These are phyloP conservation scores for Schizochytrium sp. DNA, from an alignment of 108 stramenopile genomes.

Conservation along the genomic window DNA sequence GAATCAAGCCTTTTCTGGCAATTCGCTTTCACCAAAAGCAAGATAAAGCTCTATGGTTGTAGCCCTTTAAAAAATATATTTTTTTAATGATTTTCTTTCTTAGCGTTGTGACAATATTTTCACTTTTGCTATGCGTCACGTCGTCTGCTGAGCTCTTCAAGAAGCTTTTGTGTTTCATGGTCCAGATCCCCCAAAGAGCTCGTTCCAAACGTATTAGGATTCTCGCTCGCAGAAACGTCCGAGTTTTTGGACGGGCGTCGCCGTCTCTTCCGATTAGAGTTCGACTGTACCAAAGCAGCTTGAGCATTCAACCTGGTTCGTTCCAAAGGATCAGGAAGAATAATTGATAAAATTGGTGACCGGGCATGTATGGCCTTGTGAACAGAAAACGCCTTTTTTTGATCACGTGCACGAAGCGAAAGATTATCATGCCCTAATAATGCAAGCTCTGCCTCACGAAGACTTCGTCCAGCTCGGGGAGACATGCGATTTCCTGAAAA, in stretches of 20 bases:
- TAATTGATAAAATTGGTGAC: slow-evolving; percentile 17
- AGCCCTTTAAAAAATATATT: no score
- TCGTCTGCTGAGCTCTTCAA: no score
- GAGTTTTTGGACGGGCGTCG: neutral
- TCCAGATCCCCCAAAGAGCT: no score
- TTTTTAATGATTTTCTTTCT: no score
- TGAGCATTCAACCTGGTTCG: slow-evolving; percentile 1
- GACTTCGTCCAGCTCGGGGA: neutral
- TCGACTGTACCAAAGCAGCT: neutral
- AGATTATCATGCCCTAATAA: neutral
- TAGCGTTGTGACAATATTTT: no score
- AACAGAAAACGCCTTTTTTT: slow-evolving; percentile 22
- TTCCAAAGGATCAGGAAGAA: slow-evolving; percentile 15
- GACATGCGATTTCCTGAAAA: neutral
- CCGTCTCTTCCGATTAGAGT: neutral
- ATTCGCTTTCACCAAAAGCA: no score
- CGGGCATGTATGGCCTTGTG: slow-evolving; percentile 36
- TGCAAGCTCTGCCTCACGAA: neutral
- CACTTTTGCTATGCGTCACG: no score
- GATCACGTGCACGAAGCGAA: neutral
- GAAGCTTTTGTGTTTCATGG: no score
- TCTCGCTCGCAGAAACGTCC: neutral
- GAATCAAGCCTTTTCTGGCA: no score
- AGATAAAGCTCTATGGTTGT: no score
- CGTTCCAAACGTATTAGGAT: no score